These are phyloP conservation scores for Tetrahymena borealis DNA, from an alignment of 73 alveolate species.

Conservation along the genomic window DNA sequence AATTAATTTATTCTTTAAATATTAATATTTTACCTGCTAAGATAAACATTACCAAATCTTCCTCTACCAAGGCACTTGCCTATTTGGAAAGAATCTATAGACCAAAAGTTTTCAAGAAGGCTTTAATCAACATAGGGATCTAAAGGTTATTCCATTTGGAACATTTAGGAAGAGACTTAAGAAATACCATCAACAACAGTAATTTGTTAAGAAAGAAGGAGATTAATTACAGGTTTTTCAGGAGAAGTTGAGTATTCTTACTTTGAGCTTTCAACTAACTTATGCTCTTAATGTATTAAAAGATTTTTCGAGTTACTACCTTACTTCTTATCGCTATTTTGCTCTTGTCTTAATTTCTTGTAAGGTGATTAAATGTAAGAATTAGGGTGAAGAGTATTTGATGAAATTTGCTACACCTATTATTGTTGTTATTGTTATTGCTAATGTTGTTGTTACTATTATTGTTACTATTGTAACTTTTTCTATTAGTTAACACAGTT, in stretches of 20 bases:
- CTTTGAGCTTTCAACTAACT: background rate
- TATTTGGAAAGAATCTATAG: conserved; percentile 34
- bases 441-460: background rate
- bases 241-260: background rate
- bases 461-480: background rate
- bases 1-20: too few relatives aligned
- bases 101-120: background rate
- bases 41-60: conserved; percentile 71
- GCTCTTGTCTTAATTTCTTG: background rate
- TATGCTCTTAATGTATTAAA: background rate
- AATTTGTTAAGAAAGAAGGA: background rate
- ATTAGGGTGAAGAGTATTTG: background rate
- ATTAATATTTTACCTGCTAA: background rate
- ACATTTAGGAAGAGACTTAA: background rate
- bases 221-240: background rate
- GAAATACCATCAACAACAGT: background rate
- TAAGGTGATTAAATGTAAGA: background rate
- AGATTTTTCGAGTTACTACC: background rate
- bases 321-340: background rate
- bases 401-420: background rate
- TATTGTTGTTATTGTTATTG: background rate
- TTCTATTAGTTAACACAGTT: background rate
- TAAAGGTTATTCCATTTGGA: background rate
- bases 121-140: background rate
- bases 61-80: conserved; percentile 74